Evolutionary conservation across 768 basidiomycete genomes (phyloP), one percentile per base, ranked within the genome.

Genomic region (Hypholoma sublateritium): DNA sequence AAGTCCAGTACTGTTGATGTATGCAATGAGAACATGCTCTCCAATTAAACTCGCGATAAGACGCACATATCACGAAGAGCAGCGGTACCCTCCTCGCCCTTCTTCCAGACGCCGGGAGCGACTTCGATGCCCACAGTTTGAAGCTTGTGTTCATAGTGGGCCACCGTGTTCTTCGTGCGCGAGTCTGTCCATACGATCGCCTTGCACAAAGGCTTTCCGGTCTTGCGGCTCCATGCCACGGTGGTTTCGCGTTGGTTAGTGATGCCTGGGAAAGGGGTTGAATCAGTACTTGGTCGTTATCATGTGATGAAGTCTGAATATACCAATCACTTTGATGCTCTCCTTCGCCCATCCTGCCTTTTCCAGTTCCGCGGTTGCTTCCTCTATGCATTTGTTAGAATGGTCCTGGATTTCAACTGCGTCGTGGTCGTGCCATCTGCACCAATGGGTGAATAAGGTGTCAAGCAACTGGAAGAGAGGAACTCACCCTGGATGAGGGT

Each of bases 201-300:
- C 52, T 80, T 84, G 74, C 91, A 92, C 4, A 97, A 71, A 0
- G 95, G 89, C 70, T 91, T 89, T 42, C 97, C 97, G 0, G 95
- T 95, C 67, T 79, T 81, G 58, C 89, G 83, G 68, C 91, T 91
- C 97, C 97, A 98, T 16, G 86, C 91, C 28, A 98, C 86, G 2
- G 95, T 86, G 1, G 97, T 98, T 72, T 98, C 97, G 53, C 97
- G 87, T 73, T 98, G 96, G 69, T 98, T 99, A 41, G 96, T 98
- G 73, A 98, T 92, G 22, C 95, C 90, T 88, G 61, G 51, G 41
- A 57, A 46, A 61, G 57, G 55, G 53, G 43, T 60, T 25, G 44
- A 56, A 56, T 60, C 52, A 62, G 49, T 17, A n/a, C n/a, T n/a
- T n/a, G 50, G 36, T 53, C 51, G 32, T 21, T 22, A 50, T 36